Evolutionary conservation across 768 basidiomycete genomes (phyloP).

Genomic region (Psilocybe sp.): DNA sequence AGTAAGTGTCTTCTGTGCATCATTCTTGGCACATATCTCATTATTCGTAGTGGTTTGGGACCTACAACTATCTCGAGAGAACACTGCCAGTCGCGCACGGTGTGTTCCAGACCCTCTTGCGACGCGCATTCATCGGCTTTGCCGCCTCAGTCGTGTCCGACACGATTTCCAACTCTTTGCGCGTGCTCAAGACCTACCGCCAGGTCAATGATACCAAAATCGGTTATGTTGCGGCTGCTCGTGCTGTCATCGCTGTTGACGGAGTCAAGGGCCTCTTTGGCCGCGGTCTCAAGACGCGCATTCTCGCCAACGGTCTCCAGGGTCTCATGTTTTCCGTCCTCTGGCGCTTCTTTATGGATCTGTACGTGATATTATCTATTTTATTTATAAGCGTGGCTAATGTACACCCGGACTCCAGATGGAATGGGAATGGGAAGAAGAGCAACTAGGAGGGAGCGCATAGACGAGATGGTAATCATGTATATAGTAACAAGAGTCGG

Average conservation of each 20-base stretch:
- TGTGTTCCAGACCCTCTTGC: slow-evolving; percentile 54
- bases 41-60: slow-evolving; percentile 69
- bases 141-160: slow-evolving; percentile 83
- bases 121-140: slow-evolving; percentile 93
- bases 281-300: slow-evolving; percentile 85
- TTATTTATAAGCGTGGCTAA: no score
- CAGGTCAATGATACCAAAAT: slow-evolving; percentile 85
- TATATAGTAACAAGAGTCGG: no score
- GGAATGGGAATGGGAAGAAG: no score
- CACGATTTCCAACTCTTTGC: slow-evolving; percentile 81
- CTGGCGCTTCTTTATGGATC: slow-evolving; percentile 87
- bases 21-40: background rate
- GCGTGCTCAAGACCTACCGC: slow-evolving; percentile 94
- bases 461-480: no score
- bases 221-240: slow-evolving; percentile 75
- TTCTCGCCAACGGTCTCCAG: slow-evolving; percentile 88
- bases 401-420: no score
- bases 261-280: slow-evolving; percentile 82
- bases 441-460: no score
- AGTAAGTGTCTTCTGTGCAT: slow-evolving; percentile 32
- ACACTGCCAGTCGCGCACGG: slow-evolving; percentile 57
- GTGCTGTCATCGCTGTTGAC: slow-evolving; percentile 70
- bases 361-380: slow-evolving; percentile 50
- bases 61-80: slow-evolving; percentile 77
- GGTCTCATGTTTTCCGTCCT: slow-evolving; percentile 88